These are phyloP conservation scores for Russula virescens DNA, from an alignment of 768 basidiomycete species.

Conservation along the genomic window DNA sequence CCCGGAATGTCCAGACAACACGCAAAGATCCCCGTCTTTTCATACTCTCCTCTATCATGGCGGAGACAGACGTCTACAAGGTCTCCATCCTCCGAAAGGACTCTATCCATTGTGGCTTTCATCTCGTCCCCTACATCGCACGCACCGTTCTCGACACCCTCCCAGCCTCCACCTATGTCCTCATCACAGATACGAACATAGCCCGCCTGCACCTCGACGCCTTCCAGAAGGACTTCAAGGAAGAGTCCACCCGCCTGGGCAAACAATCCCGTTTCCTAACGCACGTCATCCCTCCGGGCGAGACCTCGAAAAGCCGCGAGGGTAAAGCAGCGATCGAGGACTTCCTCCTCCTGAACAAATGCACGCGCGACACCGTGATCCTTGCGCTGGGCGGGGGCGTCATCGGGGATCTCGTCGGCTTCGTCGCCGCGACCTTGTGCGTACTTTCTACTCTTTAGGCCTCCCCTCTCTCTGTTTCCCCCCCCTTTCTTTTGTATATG, in stretches of 20 bases:
- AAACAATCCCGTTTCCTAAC: conserved; percentile 59
- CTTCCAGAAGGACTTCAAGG: conserved; percentile 62
- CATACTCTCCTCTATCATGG: conserved; percentile 9
- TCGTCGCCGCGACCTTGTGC: conserved; percentile 95
- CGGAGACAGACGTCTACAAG: conserved; percentile 34
- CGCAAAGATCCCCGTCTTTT: neutral
- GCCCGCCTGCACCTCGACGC: conserved; percentile 68
- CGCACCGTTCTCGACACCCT: conserved; percentile 63
- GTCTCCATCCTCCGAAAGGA: conserved; percentile 44
- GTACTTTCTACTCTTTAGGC: conserved; percentile 35
- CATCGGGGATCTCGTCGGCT: conserved; percentile 94
- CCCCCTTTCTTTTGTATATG: neutral
- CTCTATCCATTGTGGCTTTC: conserved; percentile 49
- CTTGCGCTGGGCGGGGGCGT: conserved; percentile 95
- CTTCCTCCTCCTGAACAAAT: conserved; percentile 79
- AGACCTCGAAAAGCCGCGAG: conserved; percentile 85
- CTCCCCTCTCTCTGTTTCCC: too few relatives aligned
- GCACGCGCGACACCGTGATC: conserved; percentile 90
- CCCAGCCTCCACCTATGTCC: conserved; percentile 79
- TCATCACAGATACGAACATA: conserved; percentile 90
- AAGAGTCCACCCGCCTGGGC: conserved; percentile 31
- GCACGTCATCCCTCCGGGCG: conserved; percentile 82
- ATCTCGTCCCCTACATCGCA: conserved; percentile 59
- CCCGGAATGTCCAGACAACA: neutral
- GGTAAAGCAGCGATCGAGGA: conserved; percentile 95